Percentiles rank a stretch among this genome's conserved stretches.
phyloP scores from a whole-genome alignment of 2,329 filamentous ascomycete species.

The Pestalotiopsis sp. region DNA sequence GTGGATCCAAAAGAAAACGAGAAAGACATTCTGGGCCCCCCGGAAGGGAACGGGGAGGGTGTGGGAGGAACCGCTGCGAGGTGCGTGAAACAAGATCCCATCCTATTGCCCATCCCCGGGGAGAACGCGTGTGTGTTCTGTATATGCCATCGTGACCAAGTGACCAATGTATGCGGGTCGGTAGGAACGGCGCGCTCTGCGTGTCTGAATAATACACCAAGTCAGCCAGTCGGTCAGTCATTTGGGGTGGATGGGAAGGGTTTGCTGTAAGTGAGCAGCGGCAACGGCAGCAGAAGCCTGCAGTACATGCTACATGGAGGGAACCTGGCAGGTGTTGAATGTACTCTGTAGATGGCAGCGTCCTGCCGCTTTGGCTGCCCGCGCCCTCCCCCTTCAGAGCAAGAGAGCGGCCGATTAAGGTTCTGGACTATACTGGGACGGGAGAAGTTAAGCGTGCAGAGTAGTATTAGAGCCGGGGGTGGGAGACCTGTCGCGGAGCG shows the following conservation, averaged over 20 bases:
- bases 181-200: neutral
- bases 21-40: neutral
- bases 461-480: conserved; percentile 11
- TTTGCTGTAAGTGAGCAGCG: neutral
- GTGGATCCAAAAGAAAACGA: neutral
- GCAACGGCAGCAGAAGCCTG: neutral
- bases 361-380: neutral
- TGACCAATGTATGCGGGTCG: neutral
- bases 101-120: neutral
- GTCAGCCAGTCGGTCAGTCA: neutral
- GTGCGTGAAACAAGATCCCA: neutral
- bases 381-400: neutral
- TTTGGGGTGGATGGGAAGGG: neutral
- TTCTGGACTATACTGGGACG: conserved; percentile 5
- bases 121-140: neutral
- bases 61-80: neutral
- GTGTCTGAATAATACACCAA: neutral
- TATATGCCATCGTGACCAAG: neutral
- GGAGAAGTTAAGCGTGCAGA: conserved; percentile 12
- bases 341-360: no score
- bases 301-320: no score
- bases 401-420: neutral
- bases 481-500: conserved; percentile 11
- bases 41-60: neutral
- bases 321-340: no score